Base-by-base conservation (phyloP, 306 rosid species). In the Urtica urens region DNA sequence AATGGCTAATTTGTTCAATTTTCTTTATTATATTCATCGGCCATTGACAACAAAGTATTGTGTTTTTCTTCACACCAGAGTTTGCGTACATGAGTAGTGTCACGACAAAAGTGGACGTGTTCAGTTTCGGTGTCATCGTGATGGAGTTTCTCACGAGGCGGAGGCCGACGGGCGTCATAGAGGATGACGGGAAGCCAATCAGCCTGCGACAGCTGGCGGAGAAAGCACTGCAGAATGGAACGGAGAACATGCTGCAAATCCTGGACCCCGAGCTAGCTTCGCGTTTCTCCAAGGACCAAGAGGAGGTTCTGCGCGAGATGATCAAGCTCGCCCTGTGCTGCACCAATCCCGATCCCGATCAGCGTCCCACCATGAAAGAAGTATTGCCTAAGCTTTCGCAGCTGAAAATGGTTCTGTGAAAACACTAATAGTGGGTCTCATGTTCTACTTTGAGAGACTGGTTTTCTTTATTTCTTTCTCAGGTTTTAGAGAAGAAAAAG, bases 101-200 rank as follows among this genome's bases (percentile, higher is more conserved):
- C 58, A 77, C 82, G 0, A 63, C 87, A n/a, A 82, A 87, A 61
- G 87, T 63, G 22, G 96, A 82, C 1, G 73, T 87, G 55, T 87
- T 79, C 84, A 77, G 96, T 80, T 82, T 79, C 20, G 96, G 94
- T 0, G 63, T 72, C 63, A 71, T 77, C 49, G 46, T 82, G 58
- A 87, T 87, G 92, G 96, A 82, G 68, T 63, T 87, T 40, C 73
- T 87, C 14, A 82, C 87, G 53, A 75, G 60, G 60, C 72, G 60
- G 46, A 79, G 92, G 65, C 94, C 96, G 24, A 87, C 94, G 17
- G 78, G 70, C 48, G 58, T 66, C 53, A 55, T 55, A 43, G 96
- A 87, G 71, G 76, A 62, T 37, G 58, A 76, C 26, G 87, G 70
- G 54, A 30, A 53, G 63, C 75, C 86, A 2, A 24, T 57, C 45